A percentile compares a stretch with the other conserved stretches of the same genome.
These are phyloP conservation scores for Wickerhamiella siamensis DNA, from an alignment of 805 yeast genomes.

Conservation along the genomic window DNA sequence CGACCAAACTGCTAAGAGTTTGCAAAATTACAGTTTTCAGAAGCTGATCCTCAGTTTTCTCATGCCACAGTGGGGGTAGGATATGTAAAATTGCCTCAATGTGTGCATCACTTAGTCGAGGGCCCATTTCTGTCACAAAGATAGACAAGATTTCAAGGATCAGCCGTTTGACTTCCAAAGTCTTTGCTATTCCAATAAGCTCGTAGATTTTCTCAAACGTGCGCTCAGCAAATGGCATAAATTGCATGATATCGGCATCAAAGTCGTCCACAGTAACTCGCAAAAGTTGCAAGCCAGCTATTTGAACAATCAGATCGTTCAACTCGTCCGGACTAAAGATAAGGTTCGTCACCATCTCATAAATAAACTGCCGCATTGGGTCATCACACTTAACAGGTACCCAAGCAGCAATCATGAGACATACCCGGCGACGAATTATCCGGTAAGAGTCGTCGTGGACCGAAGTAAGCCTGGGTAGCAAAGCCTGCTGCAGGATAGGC, in stretches of 20 bases:
- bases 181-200: conserved; percentile 34
- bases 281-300: conserved; percentile 60
- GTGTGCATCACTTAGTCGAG: conserved; percentile 12
- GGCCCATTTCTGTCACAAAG: conserved; percentile 28
- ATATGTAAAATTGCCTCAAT: conserved; percentile 24
- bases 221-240: conserved; percentile 48
- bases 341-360: conserved; percentile 39
- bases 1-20: conserved; percentile 22
- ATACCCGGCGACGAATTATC: conserved; percentile 61
- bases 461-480: conserved; percentile 50
- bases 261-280: conserved; percentile 66
- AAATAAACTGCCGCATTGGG: conserved; percentile 43
- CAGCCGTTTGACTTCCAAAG: conserved; percentile 66
- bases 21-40: conserved; percentile 27
- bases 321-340: conserved; percentile 32
- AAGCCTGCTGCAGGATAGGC: conserved; percentile 38
- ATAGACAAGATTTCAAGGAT: conserved; percentile 54
- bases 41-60: conserved; percentile 28
- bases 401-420: conserved; percentile 74
- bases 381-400: conserved; percentile 47
- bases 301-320: conserved; percentile 66
- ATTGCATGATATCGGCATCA: conserved; percentile 59
- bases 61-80: conserved; percentile 73
- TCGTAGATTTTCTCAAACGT: conserved; percentile 37
- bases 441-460: conserved; percentile 23